Evolutionary conservation across 768 basidiomycete species (phyloP), one percentile per base, ranked within the genome.

Genomic region (Termitomyces sp.): DNA sequence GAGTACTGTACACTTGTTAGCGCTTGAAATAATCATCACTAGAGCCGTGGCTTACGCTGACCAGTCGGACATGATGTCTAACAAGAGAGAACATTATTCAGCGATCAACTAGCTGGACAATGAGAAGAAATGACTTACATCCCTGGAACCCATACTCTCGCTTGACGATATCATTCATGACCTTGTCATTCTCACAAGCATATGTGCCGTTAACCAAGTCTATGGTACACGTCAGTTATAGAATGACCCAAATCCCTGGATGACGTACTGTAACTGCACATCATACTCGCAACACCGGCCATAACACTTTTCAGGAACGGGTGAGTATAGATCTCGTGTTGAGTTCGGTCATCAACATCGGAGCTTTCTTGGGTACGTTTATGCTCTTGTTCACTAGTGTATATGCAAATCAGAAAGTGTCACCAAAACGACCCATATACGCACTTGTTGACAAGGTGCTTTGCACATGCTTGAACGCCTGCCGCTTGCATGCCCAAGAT

Each of bases 401-500:
- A 26, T 20, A 5, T 1, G 2, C 20, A 48, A 3, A 43, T 62
- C 24, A 62, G 46, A 26, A 4, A 20, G 12, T 26, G 27, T n/a
- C 18, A 20, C 37, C 24, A 18, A 26, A 46, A 32, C 7, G 20
- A 14, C 12, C 12, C 24, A 50, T 8, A 24, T 3, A 75, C 82
- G 36, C 55, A 88, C 87, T 90, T 90, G 71, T 86, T 84, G 61
- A 93, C 79, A 51, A 80, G 83, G 70, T 95, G 93, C 71, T 95
- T 95, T 12, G 91, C 91, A 58, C 88, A 91, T 0, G 93, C 91
- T 67, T 93, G 90, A 0, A 94, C 89, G 39, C 94, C 94, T 9
- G 73, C 80, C 24, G 74, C 65, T 67, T 97, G 94, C 74, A 95
- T 71, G 7, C 94, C 94, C 18, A 90, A 73, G 53, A 95, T 83